phyloP scores from a whole-genome alignment of 306 rosid genomes.

The Vigna unguiculata region DNA sequence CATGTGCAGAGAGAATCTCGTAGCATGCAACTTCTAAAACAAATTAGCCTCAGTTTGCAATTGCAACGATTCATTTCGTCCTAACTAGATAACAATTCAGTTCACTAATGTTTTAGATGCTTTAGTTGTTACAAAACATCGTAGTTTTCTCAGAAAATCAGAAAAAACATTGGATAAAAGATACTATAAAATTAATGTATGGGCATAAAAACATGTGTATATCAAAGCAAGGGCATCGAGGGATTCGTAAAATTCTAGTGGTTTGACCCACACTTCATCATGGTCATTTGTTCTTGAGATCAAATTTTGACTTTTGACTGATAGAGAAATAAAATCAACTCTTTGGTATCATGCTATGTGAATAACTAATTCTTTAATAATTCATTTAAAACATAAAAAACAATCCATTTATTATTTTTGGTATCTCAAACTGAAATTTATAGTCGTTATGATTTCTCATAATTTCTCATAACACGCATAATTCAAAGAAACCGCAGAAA shows the following conservation, averaged over 20 bases:
- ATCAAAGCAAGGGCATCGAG: too few species aligned
- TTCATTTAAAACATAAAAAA: too few species aligned
- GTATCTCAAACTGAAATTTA: background rate
- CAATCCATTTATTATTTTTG: too few species aligned
- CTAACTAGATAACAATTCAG: background rate
- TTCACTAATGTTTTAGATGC: too few species aligned
- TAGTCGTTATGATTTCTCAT: too few species aligned
- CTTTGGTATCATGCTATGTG: background rate
- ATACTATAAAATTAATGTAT: background rate
- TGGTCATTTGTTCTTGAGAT: background rate
- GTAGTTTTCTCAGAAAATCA: background rate
- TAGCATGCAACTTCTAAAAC: constrained; percentile 9
- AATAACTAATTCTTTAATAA: background rate
- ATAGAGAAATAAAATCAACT: background rate
- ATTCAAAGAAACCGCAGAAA: background rate
- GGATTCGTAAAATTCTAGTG: background rate
- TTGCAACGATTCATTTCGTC: background rate
- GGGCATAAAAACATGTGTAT: background rate
- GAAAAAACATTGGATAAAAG: background rate
- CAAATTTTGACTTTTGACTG: background rate
- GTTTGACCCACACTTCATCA: constrained; percentile 9
- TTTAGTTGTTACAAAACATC: background rate
- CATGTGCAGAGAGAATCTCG: constrained; percentile 22
- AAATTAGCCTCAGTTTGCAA: background rate
- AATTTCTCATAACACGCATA: too few species aligned